Percentiles rank a stretch among this genome's conserved stretches.
Conservation (phyloP, 2,329 filamentous ascomycete species). For the Pseudocercospora fijiensis region DNA sequence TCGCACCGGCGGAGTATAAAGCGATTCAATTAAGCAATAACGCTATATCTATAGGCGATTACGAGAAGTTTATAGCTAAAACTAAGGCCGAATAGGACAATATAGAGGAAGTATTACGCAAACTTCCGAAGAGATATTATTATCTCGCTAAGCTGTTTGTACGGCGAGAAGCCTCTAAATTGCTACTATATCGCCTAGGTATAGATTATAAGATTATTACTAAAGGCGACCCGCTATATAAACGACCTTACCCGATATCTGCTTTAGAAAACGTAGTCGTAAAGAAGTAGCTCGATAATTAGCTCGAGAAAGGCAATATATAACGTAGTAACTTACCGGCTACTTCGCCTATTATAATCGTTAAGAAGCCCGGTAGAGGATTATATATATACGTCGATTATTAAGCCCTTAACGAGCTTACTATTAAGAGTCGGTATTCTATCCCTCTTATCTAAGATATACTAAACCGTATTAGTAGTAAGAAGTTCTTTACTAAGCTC, state of each 20-base stretch:
- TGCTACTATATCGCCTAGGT: not conserved
- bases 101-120: too few relatives aligned
- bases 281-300: slow-evolving; percentile 5
- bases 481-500: slow-evolving; percentile 11
- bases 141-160: not conserved
- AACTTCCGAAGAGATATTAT: too few relatives aligned
- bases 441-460: slow-evolving; percentile 7
- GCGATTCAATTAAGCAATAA: not conserved
- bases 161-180: not conserved
- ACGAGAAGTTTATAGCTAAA: not conserved
- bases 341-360: not conserved
- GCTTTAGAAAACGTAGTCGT: not conserved
- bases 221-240: not conserved
- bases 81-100: too few relatives aligned
- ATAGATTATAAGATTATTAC: slow-evolving; percentile 8
- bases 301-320: slow-evolving; percentile 2
- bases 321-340: not conserved
- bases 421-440: slow-evolving; percentile 7
- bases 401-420: not conserved
- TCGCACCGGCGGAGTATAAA: not conserved
- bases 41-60: not conserved
- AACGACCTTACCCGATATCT: not conserved
- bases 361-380: not conserved
- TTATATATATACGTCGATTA: slow-evolving; percentile 5
- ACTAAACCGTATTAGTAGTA: not conserved